Percentiles rank a stretch among this genome's conserved stretches.
Evolutionary conservation across 768 basidiomycete species (phyloP).

Genomic region (Russula dissimulans): DNA sequence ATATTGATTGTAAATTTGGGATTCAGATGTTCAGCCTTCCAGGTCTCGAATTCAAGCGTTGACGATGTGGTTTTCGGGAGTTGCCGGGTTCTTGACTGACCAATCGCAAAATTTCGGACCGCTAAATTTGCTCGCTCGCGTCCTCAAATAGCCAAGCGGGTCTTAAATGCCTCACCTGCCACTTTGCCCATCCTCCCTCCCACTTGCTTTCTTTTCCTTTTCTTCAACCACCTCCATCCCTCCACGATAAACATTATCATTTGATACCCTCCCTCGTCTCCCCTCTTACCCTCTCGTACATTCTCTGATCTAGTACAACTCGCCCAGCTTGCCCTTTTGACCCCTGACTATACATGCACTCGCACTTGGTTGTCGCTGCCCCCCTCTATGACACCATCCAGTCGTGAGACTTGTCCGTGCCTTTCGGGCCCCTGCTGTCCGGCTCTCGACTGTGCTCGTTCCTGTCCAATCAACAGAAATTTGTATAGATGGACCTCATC

Average conservation of each 20-base stretch:
- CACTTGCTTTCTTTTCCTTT: background rate
- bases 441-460: background rate
- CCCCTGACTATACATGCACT: background rate
- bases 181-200: background rate
- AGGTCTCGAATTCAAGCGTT: conserved; percentile 27
- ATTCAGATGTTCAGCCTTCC: conserved; percentile 54
- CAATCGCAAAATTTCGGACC: conserved; percentile 20
- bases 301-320: background rate
- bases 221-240: background rate
- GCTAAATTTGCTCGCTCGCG: conserved; percentile 15
- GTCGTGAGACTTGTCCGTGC: background rate
- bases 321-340: background rate
- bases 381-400: background rate
- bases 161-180: background rate
- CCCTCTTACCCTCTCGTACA: background rate
- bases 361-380: background rate
- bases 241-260: no score
- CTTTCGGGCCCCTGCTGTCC: background rate
- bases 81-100: conserved; percentile 4
- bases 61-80: background rate
- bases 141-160: background rate
- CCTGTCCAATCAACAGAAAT: background rate
- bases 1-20: background rate
- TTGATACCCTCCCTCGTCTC: background rate
- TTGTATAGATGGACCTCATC: background rate